Conservation (phyloP, 305 asterid genomes). For the Stenogyne calaminthoides region DNA sequence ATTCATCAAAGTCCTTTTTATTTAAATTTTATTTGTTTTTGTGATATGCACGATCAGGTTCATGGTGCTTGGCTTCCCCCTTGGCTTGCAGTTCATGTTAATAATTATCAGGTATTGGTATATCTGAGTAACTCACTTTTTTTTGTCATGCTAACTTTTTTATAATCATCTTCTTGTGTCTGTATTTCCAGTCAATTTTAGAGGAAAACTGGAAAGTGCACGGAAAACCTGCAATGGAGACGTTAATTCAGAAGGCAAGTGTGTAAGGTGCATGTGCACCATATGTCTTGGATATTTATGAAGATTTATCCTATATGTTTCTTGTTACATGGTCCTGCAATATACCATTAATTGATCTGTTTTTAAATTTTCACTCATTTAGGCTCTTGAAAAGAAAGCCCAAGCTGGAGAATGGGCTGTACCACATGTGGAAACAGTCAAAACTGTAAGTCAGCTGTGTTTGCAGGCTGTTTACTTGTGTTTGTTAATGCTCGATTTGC, state of each 20-base stretch:
- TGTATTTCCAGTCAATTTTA: slow-evolving; percentile 52
- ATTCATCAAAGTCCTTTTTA: slow-evolving; percentile 7
- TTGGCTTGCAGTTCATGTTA: slow-evolving; percentile 68
- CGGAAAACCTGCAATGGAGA: slow-evolving; percentile 80
- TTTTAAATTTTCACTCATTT: slow-evolving; percentile 23
- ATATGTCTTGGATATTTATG: slow-evolving; percentile 9
- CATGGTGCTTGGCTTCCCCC: slow-evolving; percentile 97
- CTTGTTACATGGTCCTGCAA: slow-evolving; percentile 23
- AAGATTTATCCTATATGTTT: slow-evolving; percentile 20
- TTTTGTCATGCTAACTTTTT: not conserved
- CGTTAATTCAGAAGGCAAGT: slow-evolving; percentile 59
- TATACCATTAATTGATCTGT: slow-evolving; percentile 14
- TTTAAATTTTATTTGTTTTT: slow-evolving; percentile 8
- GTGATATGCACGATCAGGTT: slow-evolving; percentile 48
- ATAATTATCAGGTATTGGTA: slow-evolving; percentile 59
- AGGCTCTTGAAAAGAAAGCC: slow-evolving; percentile 80
- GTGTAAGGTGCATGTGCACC: slow-evolving; percentile 26
- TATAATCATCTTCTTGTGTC: slow-evolving; percentile 19
- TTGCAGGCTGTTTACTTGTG: slow-evolving; percentile 16
- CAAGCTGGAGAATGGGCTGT: slow-evolving; percentile 86
- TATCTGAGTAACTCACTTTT: not conserved
- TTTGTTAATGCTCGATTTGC: slow-evolving; percentile 20
- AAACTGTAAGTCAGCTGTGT: slow-evolving; percentile 59
- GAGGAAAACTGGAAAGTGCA: slow-evolving; percentile 77
- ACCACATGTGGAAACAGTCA: slow-evolving; percentile 73